Conservation (phyloP, 495 filamentous ascomycete species). For the Bacidia gigantensis region DNA sequence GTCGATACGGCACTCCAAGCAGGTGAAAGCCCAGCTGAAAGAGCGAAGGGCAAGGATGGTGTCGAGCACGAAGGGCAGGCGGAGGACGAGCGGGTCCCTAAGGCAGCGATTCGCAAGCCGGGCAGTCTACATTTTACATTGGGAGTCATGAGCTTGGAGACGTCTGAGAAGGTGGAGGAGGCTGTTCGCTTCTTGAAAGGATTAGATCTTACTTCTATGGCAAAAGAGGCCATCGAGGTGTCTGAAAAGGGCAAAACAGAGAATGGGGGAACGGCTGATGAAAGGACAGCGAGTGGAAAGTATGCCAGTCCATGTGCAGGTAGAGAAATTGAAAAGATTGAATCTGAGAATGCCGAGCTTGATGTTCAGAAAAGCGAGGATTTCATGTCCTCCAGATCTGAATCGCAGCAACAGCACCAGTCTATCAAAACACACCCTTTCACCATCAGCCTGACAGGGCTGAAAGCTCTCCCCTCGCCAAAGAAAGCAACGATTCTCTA, state of each 20-base stretch:
- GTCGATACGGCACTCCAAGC: background rate
- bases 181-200: conserved; percentile 42
- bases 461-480: conserved; percentile 28
- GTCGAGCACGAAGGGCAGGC: background rate
- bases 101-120: conserved; percentile 57
- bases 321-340: too few species aligned
- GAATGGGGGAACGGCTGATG: background rate
- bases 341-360: too few species aligned
- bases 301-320: background rate
- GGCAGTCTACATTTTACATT: conserved; percentile 77
- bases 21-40: background rate
- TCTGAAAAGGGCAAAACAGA: background rate
- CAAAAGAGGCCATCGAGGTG: conserved; percentile 19
- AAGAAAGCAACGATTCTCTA: conserved; percentile 4
- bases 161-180: conserved; percentile 37
- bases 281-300: background rate
- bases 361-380: too few species aligned
- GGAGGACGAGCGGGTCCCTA: conserved; percentile 24
- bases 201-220: conserved; percentile 38
- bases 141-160: conserved; percentile 69
- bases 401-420: background rate
- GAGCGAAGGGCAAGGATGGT: background rate
- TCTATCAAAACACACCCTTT: background rate
- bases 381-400: too few species aligned
- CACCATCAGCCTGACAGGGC: conserved; percentile 12